These are phyloP conservation scores for Aspergillus wentii DNA, from an alignment of 495 filamentous ascomycete species.

Conservation along the genomic window DNA sequence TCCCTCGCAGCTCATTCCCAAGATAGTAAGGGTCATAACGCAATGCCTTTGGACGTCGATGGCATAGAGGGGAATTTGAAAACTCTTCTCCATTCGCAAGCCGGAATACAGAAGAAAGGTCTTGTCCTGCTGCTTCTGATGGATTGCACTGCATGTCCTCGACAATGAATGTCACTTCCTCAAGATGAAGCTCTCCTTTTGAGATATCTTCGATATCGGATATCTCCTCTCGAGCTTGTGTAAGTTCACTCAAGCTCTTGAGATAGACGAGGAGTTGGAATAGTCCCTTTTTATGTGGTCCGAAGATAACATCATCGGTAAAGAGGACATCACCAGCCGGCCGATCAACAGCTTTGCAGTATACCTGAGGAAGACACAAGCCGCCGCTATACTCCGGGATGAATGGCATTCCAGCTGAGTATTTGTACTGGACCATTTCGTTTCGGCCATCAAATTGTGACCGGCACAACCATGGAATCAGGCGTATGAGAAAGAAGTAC, in stretches of 20 bases:
- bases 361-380: slow-evolving; percentile 27
- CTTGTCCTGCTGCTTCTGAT: background rate
- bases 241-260: slow-evolving; percentile 3
- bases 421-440: slow-evolving; percentile 18
- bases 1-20: slow-evolving; percentile 6
- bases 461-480: slow-evolving; percentile 24
- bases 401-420: slow-evolving; percentile 26
- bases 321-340: slow-evolving; percentile 9
- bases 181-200: slow-evolving; percentile 8
- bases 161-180: slow-evolving; percentile 13
- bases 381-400: slow-evolving; percentile 23
- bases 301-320: slow-evolving; percentile 25
- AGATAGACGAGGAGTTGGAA: slow-evolving; percentile 26
- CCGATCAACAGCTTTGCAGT: slow-evolving; percentile 11
- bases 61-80: slow-evolving; percentile 15
- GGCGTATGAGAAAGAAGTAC: slow-evolving; percentile 25
- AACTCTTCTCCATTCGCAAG: slow-evolving; percentile 19
- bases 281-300: slow-evolving; percentile 7
- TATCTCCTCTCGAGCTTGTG: slow-evolving; percentile 1
- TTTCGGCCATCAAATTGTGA: slow-evolving; percentile 22
- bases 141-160: slow-evolving; percentile 3
- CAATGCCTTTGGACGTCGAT: slow-evolving; percentile 14
- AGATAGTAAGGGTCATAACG: slow-evolving; percentile 14
- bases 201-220: slow-evolving; percentile 10
- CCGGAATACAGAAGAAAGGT: slow-evolving; percentile 6